Evolutionary conservation across 192 early-diverging fungal genomes (phyloP).

Genomic region (Coemansia sp.): DNA sequence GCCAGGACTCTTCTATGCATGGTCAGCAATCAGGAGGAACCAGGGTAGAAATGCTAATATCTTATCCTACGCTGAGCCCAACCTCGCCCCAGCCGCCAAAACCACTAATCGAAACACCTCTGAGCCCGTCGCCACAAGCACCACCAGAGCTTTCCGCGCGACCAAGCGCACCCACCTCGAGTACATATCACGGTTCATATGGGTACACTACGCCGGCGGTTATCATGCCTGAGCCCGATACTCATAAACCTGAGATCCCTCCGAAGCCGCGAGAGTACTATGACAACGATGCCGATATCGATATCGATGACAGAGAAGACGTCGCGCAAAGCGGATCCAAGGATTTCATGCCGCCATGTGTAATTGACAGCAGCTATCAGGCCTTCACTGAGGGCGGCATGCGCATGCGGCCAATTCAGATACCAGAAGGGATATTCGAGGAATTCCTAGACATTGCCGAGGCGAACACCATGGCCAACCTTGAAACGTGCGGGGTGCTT

Average conservation of each 20-base stretch:
- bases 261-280: constrained; percentile 50
- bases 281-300: background rate
- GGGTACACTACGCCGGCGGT: background rate
- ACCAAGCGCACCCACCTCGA: constrained; percentile 8
- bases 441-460: constrained; percentile 72
- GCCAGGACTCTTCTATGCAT: background rate
- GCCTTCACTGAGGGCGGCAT: constrained; percentile 56
- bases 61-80: constrained; percentile 2
- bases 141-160: constrained; percentile 26
- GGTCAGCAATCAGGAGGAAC: background rate
- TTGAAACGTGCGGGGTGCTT: constrained; percentile 89
- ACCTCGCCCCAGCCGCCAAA: background rate
- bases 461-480: constrained; percentile 70
- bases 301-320: constrained; percentile 1
- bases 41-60: background rate
- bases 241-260: constrained; percentile 19
- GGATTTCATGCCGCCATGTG: constrained; percentile 35
- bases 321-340: background rate
- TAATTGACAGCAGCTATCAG: constrained; percentile 43
- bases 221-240: background rate
- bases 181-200: background rate
- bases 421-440: constrained; percentile 67
- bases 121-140: background rate
- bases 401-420: constrained; percentile 63
- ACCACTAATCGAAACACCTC: background rate